A percentile compares a stretch with the other conserved stretches of the same genome.
Conservation (phyloP, 2,329 filamentous ascomycete genomes). For the Lasiodiplodia citricola region DNA sequence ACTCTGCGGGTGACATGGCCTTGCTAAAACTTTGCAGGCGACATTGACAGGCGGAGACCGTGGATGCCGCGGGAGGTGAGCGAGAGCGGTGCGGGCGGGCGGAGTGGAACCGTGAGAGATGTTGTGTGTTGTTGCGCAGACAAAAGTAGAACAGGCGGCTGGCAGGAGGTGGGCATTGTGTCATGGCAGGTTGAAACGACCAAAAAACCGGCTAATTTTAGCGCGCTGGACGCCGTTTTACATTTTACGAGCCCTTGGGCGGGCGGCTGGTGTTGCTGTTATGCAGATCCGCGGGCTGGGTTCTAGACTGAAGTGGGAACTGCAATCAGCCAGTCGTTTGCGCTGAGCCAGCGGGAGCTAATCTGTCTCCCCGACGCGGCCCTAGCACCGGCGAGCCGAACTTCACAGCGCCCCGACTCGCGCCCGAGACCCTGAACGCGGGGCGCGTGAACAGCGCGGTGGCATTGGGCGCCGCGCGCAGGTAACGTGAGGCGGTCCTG, state of each 20-base stretch:
- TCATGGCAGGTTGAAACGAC: conserved; percentile 12
- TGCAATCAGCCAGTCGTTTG: background rate
- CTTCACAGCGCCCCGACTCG: background rate
- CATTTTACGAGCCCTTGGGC: background rate
- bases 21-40: background rate
- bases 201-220: conserved; percentile 9
- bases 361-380: background rate
- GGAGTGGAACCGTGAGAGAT: too few species aligned
- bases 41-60: background rate
- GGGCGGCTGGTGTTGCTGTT: background rate
- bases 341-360: background rate
- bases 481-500: background rate
- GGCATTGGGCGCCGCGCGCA: background rate
- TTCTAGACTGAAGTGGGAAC: background rate
- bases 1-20: background rate
- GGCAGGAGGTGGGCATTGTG: background rate
- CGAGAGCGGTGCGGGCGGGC: background rate
- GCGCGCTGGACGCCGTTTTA: background rate
- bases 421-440: background rate
- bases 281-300: background rate
- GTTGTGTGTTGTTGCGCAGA: background rate
- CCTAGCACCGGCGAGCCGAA: too few species aligned
- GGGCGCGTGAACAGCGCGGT: background rate
- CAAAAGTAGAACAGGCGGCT: background rate
- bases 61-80: background rate